Base-by-base conservation (phyloP, 306 rosid genomes). In the Castanea crenata region DNA sequence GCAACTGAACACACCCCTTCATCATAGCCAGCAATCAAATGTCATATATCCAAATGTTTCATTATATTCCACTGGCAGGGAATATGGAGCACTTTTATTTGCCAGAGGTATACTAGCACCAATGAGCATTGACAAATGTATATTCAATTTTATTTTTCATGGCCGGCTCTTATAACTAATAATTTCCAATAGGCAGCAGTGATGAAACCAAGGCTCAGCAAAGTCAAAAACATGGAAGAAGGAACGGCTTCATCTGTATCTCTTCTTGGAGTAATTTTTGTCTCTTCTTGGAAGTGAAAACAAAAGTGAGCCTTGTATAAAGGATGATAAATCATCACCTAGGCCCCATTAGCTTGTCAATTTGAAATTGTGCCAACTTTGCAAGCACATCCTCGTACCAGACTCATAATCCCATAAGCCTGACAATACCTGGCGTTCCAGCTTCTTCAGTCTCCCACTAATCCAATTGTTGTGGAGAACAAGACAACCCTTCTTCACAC, bases 391-490 rank as follows among this genome's bases (percentile, higher is more conserved):
- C 81, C 97, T 91, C 88, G 92, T 91, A 80, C 88, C 82, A 67
- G 80, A 76, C 64, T 91, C 99, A 82, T 90, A 91, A 32, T 95
- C 94, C 96, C 96, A 95, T 80, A 95, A 86, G 56, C 99, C 97
- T 32, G 97, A 95, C 55, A 79, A 83, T 4, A 93, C 79, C 68
- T 90, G 99, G 34, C 98, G 91, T 76, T 92, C 94, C n/a, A 91
- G 87, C 87, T 93, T 93, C 91, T 90, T 95, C 13, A 88, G 86
- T 81, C 99, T 91, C 63, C 99, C 97, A 79, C 81, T 90, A 79
- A 92, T 92, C 99, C 99, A 94, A 32, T 94, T 94, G 79, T 92
- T 94, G 71, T 90, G 97, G 84, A 94, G 86, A 20, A 95, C 82
- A 54, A 90, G 71, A 76, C 97, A 87, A 59, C 97, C 97, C 86